A percentile compares a stretch with the other conserved stretches of the same genome.
phyloP scores from a whole-genome alignment of 768 basidiomycete genomes.

The Agaricus subrufescens region DNA sequence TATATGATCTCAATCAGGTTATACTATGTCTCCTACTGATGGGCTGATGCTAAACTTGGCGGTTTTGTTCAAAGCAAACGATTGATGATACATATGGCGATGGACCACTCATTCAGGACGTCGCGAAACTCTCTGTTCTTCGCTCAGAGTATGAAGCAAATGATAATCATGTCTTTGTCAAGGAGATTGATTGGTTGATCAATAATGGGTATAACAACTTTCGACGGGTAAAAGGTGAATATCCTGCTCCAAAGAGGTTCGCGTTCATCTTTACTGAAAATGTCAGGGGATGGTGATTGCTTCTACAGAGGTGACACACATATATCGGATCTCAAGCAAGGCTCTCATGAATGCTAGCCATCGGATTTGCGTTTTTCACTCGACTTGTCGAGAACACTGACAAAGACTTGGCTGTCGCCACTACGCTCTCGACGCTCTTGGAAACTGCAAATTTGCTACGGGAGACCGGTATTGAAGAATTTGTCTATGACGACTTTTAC shows the following conservation, averaged over 20 bases:
- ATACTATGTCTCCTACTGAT: not conserved
- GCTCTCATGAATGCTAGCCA: constrained; percentile 39
- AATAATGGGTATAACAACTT: constrained; percentile 59
- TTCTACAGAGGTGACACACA: constrained; percentile 73
- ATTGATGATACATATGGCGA: constrained; percentile 30
- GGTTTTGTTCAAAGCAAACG: constrained; percentile 18
- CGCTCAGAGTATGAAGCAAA: constrained; percentile 60
- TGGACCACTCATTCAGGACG: constrained; percentile 50
- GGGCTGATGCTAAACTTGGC: not conserved
- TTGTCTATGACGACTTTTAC: constrained; percentile 75
- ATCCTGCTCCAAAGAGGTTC: not conserved
- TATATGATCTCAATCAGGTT: constrained; percentile 23
- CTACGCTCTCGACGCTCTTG: constrained; percentile 48
- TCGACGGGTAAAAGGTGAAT: constrained; percentile 65
- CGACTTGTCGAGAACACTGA: constrained; percentile 52
- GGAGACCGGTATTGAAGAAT: constrained; percentile 53
- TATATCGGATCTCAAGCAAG: not conserved
- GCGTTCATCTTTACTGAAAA: not conserved
- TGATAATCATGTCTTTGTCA: constrained; percentile 53
- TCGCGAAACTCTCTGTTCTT: constrained; percentile 49
- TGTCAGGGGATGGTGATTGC: constrained; percentile 82
- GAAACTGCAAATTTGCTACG: constrained; percentile 47
- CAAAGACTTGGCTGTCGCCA: constrained; percentile 39
- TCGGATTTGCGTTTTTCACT: constrained; percentile 79
- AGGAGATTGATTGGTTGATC: constrained; percentile 72